Evolutionary conservation across 1,284 basidiomycete genomes (phyloP), one percentile per base, ranked within the genome.

Genomic region (Cutaneotrichosporon daszewskae): DNA sequence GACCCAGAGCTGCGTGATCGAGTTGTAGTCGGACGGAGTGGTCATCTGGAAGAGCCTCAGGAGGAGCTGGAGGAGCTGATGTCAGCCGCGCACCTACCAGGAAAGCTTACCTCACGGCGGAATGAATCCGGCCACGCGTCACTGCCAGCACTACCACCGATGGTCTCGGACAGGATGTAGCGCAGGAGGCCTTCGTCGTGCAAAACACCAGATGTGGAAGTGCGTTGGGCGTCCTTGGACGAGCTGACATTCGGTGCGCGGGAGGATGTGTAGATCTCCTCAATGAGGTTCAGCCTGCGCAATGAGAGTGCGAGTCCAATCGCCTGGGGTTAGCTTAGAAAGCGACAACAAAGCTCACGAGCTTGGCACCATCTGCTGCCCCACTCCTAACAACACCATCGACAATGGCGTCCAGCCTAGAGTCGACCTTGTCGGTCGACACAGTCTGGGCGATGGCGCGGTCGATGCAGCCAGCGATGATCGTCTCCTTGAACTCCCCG

Each of bases 401-500:
- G 45, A 95, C 88, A 47, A 94, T 88, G 22, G 73, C 68, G 64
- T 84, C 82, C 42, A 95, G 72, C 32, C 85, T 80, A 4, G 81
- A 72, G 62, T 94, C 90, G 41, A 89, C 79, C 58, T 55, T 33
- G 32, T 56, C 43, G 60, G 53, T 82, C 75, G 72, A 55, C 75
- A 62, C 51, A 10, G 72, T 69, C 43, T 64, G 57, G 14, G 62
- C 73, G 51, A 94, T 87, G 60, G 94, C 95, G 47, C 83, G 79
- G 77, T 96, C 91, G 60, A 96, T 89, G 37, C 90, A 90, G 65
- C 89, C 90, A 54, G 91, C 88, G 46, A 95, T 79, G 54, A 96
- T 82, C 5, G 92, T 96, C 71, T 96, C 89, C 17, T 88, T 80
- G 69, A 87, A 97, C 72, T 96, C 91, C 50, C 82, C 83, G 72